Conservation (phyloP, 2,329 filamentous ascomycete genomes). For the Fusarium tricinctum region DNA sequence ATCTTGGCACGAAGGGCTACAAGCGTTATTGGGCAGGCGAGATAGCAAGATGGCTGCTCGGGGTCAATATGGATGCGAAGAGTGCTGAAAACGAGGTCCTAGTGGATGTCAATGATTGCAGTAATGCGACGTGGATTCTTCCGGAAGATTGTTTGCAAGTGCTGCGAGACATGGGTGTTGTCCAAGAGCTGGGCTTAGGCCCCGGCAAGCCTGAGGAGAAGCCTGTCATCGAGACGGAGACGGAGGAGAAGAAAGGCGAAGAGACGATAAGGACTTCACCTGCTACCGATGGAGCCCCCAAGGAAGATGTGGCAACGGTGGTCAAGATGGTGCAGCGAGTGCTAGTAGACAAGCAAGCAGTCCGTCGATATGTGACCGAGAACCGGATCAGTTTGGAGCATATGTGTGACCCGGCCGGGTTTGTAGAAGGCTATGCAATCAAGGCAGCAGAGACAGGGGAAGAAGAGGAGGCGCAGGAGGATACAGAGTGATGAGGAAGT, state of each 20-base stretch:
- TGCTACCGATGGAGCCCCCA: constrained; percentile 34
- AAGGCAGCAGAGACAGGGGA: constrained; percentile 56
- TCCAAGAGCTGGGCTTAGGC: constrained; percentile 69
- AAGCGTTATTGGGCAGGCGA: constrained; percentile 88
- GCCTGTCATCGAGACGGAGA: constrained; percentile 23
- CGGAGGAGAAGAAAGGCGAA: constrained; percentile 43
- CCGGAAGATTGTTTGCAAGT: constrained; percentile 85
- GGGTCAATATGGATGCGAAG: constrained; percentile 56
- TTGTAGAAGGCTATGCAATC: constrained; percentile 75
- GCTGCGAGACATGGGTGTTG: constrained; percentile 83
- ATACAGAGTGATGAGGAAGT: background rate
- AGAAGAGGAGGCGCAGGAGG: constrained; percentile 9
- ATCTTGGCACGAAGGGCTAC: constrained; percentile 87
- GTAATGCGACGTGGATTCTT: constrained; percentile 84
- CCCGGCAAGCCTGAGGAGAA: constrained; percentile 55
- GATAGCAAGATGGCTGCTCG: constrained; percentile 77
- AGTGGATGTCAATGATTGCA: constrained; percentile 78
- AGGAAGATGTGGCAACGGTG: constrained; percentile 50
- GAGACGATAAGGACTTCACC: constrained; percentile 27
- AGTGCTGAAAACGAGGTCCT: constrained; percentile 59
- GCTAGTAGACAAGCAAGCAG: constrained; percentile 65
- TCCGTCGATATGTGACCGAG: constrained; percentile 76
- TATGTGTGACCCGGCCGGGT: constrained; percentile 81
- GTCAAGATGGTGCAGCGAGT: constrained; percentile 61
- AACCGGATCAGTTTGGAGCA: constrained; percentile 74